Conservation (phyloP, 768 basidiomycete species). For the Suillus hirtellus region DNA sequence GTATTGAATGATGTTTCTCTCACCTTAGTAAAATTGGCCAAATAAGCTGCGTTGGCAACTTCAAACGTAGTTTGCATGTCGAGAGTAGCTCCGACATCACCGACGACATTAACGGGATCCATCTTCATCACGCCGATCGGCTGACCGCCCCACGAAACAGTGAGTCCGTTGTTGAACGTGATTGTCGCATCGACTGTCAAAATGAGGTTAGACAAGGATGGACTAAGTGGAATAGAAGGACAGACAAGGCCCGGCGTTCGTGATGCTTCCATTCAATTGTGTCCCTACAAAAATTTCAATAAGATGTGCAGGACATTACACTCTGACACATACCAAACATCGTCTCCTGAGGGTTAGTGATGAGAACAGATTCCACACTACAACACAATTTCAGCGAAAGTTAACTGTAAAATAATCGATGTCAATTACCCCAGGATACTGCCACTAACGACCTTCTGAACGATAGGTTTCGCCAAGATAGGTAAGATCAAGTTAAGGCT, state of each 20-base stretch:
- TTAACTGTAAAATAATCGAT: slow-evolving; percentile 4
- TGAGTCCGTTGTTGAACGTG: slow-evolving; percentile 60
- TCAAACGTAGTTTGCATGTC: slow-evolving; percentile 54
- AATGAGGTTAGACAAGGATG: slow-evolving; percentile 13
- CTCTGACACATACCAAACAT: slow-evolving; percentile 50
- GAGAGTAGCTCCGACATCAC: slow-evolving; percentile 65
- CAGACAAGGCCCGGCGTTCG: slow-evolving; percentile 73
- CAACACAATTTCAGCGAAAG: slow-evolving; percentile 1
- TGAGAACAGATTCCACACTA: slow-evolving; percentile 62
- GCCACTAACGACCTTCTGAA: slow-evolving; percentile 66
- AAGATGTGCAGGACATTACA: neutral
- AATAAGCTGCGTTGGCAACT: slow-evolving; percentile 54
- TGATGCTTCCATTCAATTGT: slow-evolving; percentile 60
- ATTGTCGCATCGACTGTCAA: slow-evolving; percentile 63
- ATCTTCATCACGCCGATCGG: slow-evolving; percentile 61
- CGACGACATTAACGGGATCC: slow-evolving; percentile 55
- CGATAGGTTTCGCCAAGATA: slow-evolving; percentile 70
- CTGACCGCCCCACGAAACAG: slow-evolving; percentile 59
- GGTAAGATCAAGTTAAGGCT: slow-evolving; percentile 66
- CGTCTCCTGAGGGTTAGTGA: slow-evolving; percentile 54
- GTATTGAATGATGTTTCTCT: slow-evolving; percentile 1
- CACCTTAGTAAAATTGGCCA: slow-evolving; percentile 68
- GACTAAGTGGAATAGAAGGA: slow-evolving; percentile 4
- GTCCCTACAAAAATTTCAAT: slow-evolving; percentile 39
- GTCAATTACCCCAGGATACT: slow-evolving; percentile 49